Evolutionary conservation across 148 eudicot genomes (phyloP).

Genomic region (Tetragonia tetragonoides): DNA sequence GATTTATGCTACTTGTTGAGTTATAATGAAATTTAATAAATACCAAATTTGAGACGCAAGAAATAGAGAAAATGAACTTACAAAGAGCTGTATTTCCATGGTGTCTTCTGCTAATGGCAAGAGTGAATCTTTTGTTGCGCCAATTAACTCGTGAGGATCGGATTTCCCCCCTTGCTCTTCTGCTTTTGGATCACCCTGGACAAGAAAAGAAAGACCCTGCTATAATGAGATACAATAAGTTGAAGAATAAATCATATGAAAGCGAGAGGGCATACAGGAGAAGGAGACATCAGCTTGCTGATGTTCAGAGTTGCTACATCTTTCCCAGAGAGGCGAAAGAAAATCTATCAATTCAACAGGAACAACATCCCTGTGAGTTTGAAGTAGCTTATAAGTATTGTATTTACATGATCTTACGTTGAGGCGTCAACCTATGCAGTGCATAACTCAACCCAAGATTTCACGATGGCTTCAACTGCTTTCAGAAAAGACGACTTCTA

Average conservation of each 20-base stretch:
- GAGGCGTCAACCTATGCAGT: constrained; percentile 13
- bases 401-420: constrained; percentile 8
- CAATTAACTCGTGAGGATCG: background rate
- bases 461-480: no score
- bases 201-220: background rate
- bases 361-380: background rate
- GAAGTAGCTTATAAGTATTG: constrained; percentile 17
- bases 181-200: constrained; percentile 6
- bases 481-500: background rate
- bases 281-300: background rate
- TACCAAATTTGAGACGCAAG: background rate
- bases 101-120: constrained; percentile 13
- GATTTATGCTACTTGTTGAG: constrained; percentile 4
- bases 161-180: constrained; percentile 1
- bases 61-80: background rate
- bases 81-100: constrained; percentile 4
- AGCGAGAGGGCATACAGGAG: constrained; percentile 11
- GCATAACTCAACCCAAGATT: background rate
- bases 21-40: background rate
- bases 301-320: background rate
- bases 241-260: background rate
- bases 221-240: background rate
- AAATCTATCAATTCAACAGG: constrained; percentile 15
- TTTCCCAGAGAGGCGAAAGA: constrained; percentile 9
- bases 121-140: background rate